These are phyloP conservation scores for Chrysosporium queenslandicum DNA, from an alignment of 2,329 filamentous ascomycete species.

Conservation along the genomic window DNA sequence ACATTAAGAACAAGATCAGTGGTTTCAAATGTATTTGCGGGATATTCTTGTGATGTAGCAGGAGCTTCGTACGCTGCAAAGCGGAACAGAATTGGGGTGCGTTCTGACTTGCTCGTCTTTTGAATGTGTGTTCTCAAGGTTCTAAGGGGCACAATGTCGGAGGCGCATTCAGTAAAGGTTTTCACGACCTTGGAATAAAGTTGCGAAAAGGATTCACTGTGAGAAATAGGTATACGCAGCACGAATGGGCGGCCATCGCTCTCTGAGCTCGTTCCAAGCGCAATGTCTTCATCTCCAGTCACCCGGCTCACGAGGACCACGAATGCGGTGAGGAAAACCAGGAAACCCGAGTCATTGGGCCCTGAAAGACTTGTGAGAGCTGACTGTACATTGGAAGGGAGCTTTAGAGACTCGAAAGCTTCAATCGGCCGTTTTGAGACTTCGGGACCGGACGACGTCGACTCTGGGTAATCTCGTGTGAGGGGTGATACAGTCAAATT, in stretches of 20 bases:
- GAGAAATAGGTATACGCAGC: constrained; percentile 34
- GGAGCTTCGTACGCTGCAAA: constrained; percentile 41
- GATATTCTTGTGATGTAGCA: constrained; percentile 33
- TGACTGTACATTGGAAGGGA: constrained; percentile 29
- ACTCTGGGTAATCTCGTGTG: constrained; percentile 37
- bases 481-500: constrained; percentile 37
- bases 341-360: constrained; percentile 26
- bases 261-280: constrained; percentile 36
- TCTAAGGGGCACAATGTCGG: constrained; percentile 36
- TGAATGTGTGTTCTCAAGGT: constrained; percentile 35
- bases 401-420: constrained; percentile 34
- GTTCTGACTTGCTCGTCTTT: constrained; percentile 32
- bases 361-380: constrained; percentile 31
- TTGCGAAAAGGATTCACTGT: constrained; percentile 33
- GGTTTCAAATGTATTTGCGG: constrained; percentile 37
- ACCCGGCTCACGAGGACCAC: constrained; percentile 38
- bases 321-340: constrained; percentile 37
- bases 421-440: constrained; percentile 32
- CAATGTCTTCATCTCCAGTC: constrained; percentile 43
- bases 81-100: constrained; percentile 36
- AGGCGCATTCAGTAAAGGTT: constrained; percentile 34
- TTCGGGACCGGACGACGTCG: constrained; percentile 21
- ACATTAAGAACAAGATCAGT: constrained; percentile 36
- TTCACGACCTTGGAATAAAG: constrained; percentile 34
- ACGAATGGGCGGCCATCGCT: constrained; percentile 40